Evolutionary conservation across 805 yeast genomes (phyloP).

Genomic region (Candida corydali): DNA sequence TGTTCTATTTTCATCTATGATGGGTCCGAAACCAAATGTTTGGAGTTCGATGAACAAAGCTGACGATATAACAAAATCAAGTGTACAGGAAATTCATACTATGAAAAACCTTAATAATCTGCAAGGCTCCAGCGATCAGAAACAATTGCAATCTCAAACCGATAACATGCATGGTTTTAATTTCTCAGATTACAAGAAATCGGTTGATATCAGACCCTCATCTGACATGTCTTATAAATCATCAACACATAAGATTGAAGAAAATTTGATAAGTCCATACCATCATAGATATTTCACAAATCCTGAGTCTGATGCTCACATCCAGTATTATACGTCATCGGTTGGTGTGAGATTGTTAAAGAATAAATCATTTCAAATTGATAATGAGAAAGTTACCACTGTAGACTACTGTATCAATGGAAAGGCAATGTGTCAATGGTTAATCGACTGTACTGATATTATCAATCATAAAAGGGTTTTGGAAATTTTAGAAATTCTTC

Average conservation of each 20-base stretch:
- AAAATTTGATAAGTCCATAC: conserved; percentile 49
- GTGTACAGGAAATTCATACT: background rate
- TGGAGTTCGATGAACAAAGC: conserved; percentile 59
- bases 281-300: conserved; percentile 77
- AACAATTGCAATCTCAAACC: too few species aligned
- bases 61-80: conserved; percentile 18
- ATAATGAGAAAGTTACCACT: conserved; percentile 12
- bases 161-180: background rate
- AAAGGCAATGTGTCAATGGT: conserved; percentile 79
- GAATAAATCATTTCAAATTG: conserved; percentile 31
- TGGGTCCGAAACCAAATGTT: conserved; percentile 66
- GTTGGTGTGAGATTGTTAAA: conserved; percentile 61
- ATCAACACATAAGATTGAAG: background rate
- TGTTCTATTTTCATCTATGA: conserved; percentile 54
- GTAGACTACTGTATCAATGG: conserved; percentile 61
- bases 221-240: background rate
- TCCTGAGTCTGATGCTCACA: conserved; percentile 80
- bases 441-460: conserved; percentile 83
- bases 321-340: conserved; percentile 70
- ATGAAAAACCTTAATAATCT: background rate
- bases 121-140: background rate
- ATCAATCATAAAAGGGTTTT: conserved; percentile 49
- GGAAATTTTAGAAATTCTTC: conserved; percentile 48
- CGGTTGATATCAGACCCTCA: background rate
- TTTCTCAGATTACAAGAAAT: conserved; percentile 3